Conservation (phyloP, 176 grass and related monocot species). For the Triticum timopheevii region DNA sequence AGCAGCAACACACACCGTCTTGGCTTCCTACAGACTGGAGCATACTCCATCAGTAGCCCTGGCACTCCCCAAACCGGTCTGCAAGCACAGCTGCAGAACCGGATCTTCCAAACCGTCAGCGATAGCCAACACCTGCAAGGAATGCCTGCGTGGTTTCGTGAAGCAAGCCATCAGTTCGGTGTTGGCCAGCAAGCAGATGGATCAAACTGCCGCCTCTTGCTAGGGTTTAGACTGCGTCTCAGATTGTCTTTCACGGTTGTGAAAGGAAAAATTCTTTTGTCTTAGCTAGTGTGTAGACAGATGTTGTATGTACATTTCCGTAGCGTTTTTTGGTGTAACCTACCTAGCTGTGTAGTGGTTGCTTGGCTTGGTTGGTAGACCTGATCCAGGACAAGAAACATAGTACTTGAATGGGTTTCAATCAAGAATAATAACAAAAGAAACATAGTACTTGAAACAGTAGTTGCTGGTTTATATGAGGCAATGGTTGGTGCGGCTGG, state of each 20-base stretch:
- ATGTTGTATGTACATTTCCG: constrained; percentile 15
- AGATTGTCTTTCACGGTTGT: neutral
- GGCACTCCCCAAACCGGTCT: constrained; percentile 35
- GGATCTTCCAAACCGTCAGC: neutral
- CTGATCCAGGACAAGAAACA: no score
- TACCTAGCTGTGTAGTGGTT: constrained; percentile 26
- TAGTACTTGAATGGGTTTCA: no score
- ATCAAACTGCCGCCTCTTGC: constrained; percentile 10
- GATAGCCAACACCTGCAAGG: constrained; percentile 43
- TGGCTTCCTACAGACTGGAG: constrained; percentile 68
- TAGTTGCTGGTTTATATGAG: neutral
- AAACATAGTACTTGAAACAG: neutral
- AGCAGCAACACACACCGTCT: constrained; percentile 64
- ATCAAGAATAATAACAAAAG: no score
- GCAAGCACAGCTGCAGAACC: constrained; percentile 43
- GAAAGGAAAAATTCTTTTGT: neutral
- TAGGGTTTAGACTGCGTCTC: constrained; percentile 8
- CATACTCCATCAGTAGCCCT: constrained; percentile 38
- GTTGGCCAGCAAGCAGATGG: constrained; percentile 25
- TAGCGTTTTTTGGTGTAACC: neutral
- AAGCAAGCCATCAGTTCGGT: constrained; percentile 47
- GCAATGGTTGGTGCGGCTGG: constrained; percentile 31
- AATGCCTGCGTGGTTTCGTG: constrained; percentile 58
- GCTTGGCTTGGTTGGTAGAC: neutral
- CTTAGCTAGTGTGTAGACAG: neutral